phyloP scores from a whole-genome alignment of 305 asterid genomes.

The Coffea humblotiana region DNA sequence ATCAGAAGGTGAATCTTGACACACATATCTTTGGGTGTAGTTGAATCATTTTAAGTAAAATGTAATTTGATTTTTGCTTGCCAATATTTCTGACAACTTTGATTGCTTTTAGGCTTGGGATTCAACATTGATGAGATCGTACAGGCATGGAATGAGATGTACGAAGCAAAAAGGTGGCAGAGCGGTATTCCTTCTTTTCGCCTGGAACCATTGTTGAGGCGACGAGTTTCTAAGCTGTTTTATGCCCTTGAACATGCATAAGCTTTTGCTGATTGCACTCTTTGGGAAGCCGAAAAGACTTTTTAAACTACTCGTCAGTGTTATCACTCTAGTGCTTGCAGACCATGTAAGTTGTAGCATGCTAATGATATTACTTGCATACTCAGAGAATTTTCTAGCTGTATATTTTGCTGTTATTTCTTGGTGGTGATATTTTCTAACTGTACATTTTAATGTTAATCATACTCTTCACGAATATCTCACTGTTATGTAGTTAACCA shows the following conservation, averaged over 20 bases:
- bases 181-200: constrained; percentile 59
- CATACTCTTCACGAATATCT: not conserved
- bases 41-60: not conserved
- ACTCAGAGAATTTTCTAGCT: not conserved
- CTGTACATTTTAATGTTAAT: not conserved
- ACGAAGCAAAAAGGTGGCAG: constrained; percentile 81
- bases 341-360: constrained; percentile 22
- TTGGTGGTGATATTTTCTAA: not conserved
- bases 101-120: constrained; percentile 61
- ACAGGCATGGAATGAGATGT: constrained; percentile 94
- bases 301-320: constrained; percentile 20
- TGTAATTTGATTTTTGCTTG: constrained; percentile 6
- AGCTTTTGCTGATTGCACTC: constrained; percentile 30
- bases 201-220: constrained; percentile 72
- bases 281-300: constrained; percentile 23
- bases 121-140: constrained; percentile 86
- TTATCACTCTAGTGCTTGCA: constrained; percentile 24
- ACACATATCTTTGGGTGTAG: constrained; percentile 13
- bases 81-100: constrained; percentile 22
- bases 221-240: constrained; percentile 71
- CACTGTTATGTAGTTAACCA: not conserved
- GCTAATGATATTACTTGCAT: not conserved
- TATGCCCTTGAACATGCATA: constrained; percentile 63
- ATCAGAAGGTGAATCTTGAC: constrained; percentile 52
- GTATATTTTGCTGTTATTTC: not conserved